Evolutionary conservation across 495 filamentous ascomycete species (phyloP).

Genomic region (Daldinia caldariorum): DNA sequence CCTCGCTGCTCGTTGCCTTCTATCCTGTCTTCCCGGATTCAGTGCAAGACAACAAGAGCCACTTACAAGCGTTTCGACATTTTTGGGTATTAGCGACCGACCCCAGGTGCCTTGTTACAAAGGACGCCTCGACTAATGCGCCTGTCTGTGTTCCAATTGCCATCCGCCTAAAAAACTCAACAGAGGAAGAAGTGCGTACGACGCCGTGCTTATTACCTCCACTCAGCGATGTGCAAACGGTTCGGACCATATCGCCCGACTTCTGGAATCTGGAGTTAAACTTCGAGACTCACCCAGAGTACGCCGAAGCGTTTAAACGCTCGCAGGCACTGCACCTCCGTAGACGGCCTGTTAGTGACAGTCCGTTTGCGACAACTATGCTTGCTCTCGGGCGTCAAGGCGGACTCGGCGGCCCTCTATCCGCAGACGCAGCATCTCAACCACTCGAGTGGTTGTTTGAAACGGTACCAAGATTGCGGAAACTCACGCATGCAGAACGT

Average conservation of each 20-base stretch:
- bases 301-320: constrained; percentile 74
- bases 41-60: constrained; percentile 90
- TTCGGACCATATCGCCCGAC: constrained; percentile 74
- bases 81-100: constrained; percentile 97
- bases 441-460: constrained; percentile 82
- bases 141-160: constrained; percentile 78
- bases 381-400: constrained; percentile 67
- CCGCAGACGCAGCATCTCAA: constrained; percentile 41
- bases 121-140: constrained; percentile 82
- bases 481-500: constrained; percentile 79
- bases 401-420: constrained; percentile 42
- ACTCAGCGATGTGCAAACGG: constrained; percentile 69
- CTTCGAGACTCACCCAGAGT: constrained; percentile 70
- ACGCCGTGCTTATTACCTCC: constrained; percentile 90
- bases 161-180: constrained; percentile 50
- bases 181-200: constrained; percentile 57
- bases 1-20: constrained; percentile 87
- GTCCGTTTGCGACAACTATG: constrained; percentile 79
- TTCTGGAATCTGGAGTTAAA: constrained; percentile 90
- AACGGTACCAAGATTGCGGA: constrained; percentile 60
- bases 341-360: constrained; percentile 73
- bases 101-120: constrained; percentile 83
- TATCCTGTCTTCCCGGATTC: constrained; percentile 91
- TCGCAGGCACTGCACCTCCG: constrained; percentile 85
- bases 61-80: constrained; percentile 96